Base-by-base conservation (phyloP, 1,284 basidiomycete species). In the Cystobasidium slooffiae region DNA sequence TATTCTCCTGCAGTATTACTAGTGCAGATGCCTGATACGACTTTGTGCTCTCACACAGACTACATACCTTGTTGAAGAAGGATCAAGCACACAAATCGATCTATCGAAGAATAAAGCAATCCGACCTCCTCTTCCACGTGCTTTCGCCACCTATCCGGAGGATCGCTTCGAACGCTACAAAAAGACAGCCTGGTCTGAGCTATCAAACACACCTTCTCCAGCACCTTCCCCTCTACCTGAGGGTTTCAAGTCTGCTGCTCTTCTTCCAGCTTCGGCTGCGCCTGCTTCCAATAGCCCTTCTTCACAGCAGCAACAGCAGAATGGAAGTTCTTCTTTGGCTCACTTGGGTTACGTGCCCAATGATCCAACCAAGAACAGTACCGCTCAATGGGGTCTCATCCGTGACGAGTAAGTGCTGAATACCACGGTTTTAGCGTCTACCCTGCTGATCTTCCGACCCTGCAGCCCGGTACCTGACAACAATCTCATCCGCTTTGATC, bases 401-500 rank as follows among this genome's bases (percentile, higher is more conserved):
- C 43, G 70, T n/a, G 70, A 73, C 46, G 70, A 73, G 70, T 73
- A 43, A 24, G 69, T 56, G 8, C 3, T 44, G 18, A 47, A 41
- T 18, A 24, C 22, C 20, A 20, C 12, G 3, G 6, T 39, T 18
- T 9, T 16, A 22, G 41, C 12, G 58, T 22, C 18, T 72, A 12
- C 8, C 47, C n/a, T 62, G 67, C 44, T 39, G 10, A 39, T 31
- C 46, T 1, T 41, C 0, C 6, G 55, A 31, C 12, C 51, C 18
- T 39, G 20, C 53, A 73, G 70, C 68, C 65, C 69, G 31, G 78
- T 78, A 18, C 83, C 85, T 6, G 87, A 88, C 78, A 85, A 87
- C 75, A 92, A 93, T 79, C 86, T 88, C 77, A 83, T 94, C 39
- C 88, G 91, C 80, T 82, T 92, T 39, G 85, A 83, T 43, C 85